These are phyloP conservation scores for Paraurostyla sp. DNA, from an alignment of 73 alveolate genomes.

Conservation along the genomic window DNA sequence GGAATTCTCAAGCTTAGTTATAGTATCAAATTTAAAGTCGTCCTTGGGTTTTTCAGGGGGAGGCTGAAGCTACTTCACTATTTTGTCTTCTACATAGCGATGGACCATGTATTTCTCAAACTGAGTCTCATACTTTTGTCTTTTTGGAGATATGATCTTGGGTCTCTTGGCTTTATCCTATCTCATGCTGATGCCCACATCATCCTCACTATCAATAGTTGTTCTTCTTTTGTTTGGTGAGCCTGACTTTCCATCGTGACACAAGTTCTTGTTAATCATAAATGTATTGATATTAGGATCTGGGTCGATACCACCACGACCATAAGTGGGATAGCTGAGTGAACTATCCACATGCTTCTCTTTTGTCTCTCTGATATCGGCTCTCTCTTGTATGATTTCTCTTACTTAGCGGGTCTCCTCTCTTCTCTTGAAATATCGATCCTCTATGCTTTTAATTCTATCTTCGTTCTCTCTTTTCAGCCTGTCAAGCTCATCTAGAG, in stretches of 20 bases:
- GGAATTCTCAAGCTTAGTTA: constrained; percentile 29
- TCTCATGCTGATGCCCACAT: not conserved
- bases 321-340: constrained; percentile 67
- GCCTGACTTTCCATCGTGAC: constrained; percentile 60
- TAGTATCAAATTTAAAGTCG: not conserved
- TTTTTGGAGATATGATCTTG: constrained; percentile 53
- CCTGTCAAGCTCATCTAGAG: constrained; percentile 40
- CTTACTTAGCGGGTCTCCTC: constrained; percentile 22
- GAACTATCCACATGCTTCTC: constrained; percentile 52
- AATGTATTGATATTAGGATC: constrained; percentile 65
- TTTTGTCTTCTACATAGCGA: constrained; percentile 26
- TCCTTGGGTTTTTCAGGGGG: not conserved
- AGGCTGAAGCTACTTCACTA: not conserved
- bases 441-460: constrained; percentile 56
- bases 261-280: constrained; percentile 60
- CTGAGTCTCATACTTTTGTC: constrained; percentile 52
- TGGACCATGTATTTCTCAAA: constrained; percentile 56
- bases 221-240: constrained; percentile 6
- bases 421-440: constrained; percentile 40
- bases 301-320: constrained; percentile 70
- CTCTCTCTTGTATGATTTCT: constrained; percentile 38
- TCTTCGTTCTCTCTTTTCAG: constrained; percentile 47
- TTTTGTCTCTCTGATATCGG: constrained; percentile 33
- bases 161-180: constrained; percentile 52
- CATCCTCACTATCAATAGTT: constrained; percentile 25